phyloP scores from a whole-genome alignment of 2,329 filamentous ascomycete species.

The Ceratocystis smalleyi region DNA sequence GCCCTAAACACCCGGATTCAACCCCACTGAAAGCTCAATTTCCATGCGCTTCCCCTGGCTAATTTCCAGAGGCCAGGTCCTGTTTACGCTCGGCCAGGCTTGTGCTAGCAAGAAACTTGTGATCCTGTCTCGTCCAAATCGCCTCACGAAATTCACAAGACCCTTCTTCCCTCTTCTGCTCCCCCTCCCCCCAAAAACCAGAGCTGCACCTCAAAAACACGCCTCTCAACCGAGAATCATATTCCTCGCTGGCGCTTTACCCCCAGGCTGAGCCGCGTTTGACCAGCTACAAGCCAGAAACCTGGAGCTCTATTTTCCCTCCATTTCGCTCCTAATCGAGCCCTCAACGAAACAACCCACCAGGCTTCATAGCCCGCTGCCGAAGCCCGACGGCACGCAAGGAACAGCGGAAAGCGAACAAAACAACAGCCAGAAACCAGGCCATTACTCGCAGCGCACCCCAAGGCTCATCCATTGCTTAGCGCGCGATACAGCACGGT shows the following conservation, averaged over 20 bases:
- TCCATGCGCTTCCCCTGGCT: not conserved
- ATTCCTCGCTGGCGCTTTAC: not conserved
- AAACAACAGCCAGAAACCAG: not conserved
- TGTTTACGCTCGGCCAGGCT: not conserved
- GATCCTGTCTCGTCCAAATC: not conserved
- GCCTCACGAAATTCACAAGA: not conserved
- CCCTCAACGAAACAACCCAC: not conserved
- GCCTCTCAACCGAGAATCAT: not conserved
- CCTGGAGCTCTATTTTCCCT: not conserved
- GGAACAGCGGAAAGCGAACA: not conserved
- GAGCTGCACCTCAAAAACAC: not conserved
- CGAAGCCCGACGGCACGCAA: slow-evolving; percentile 1
- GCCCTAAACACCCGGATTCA: not conserved
- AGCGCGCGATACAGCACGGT: not conserved
- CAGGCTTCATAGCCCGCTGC: not conserved
- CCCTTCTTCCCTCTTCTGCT: not conserved
- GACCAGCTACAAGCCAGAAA: not conserved
- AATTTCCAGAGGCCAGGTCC: slow-evolving; percentile 1
- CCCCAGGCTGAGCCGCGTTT: not conserved
- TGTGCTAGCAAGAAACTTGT: not conserved
- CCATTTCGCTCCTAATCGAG: not conserved
- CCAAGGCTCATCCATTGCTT: not conserved
- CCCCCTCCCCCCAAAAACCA: not conserved
- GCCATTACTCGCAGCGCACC: not conserved
- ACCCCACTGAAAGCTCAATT: slow-evolving; percentile 4